Evolutionary conservation across 805 yeast genomes (phyloP).

Genomic region (Ogataea wickerhamii): DNA sequence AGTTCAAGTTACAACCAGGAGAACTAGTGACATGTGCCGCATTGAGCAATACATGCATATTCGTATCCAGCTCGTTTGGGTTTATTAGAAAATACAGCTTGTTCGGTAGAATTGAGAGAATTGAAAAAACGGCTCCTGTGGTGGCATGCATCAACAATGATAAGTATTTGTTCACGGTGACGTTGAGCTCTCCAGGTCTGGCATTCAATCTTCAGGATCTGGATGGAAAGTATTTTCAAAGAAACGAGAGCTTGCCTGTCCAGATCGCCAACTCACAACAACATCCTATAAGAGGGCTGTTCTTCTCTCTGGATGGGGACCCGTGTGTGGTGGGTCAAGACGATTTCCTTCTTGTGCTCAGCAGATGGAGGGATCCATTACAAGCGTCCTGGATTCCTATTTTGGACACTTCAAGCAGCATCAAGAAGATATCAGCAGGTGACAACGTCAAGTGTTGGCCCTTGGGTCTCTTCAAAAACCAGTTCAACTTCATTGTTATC

Average conservation of each 20-base stretch:
- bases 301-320: slow-evolving; percentile 85
- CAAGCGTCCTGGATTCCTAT: slow-evolving; percentile 89
- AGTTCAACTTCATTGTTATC: slow-evolving; percentile 68
- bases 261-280: slow-evolving; percentile 13
- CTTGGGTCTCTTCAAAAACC: slow-evolving; percentile 67
- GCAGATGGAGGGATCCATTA: slow-evolving; percentile 71
- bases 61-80: slow-evolving; percentile 75
- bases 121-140: slow-evolving; percentile 71
- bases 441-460: slow-evolving; percentile 81
- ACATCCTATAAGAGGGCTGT: slow-evolving; percentile 56
- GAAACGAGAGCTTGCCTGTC: slow-evolving; percentile 46
- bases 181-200: slow-evolving; percentile 31
- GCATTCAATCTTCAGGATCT: slow-evolving; percentile 35
- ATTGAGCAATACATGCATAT: slow-evolving; percentile 55
- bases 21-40: slow-evolving; percentile 71
- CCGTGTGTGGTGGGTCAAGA: slow-evolving; percentile 85
- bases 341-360: slow-evolving; percentile 64
- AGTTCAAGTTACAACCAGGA: slow-evolving; percentile 33
- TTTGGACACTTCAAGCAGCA: slow-evolving; percentile 54
- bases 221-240: slow-evolving; percentile 37
- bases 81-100: slow-evolving; percentile 66
- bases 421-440: slow-evolving; percentile 51
- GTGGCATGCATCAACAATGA: slow-evolving; percentile 66
- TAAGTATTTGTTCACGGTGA: slow-evolving; percentile 52
- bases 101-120: slow-evolving; percentile 66